phyloP scores from a whole-genome alignment of 148 eudicot species.

The Chenopodium suecicum region DNA sequence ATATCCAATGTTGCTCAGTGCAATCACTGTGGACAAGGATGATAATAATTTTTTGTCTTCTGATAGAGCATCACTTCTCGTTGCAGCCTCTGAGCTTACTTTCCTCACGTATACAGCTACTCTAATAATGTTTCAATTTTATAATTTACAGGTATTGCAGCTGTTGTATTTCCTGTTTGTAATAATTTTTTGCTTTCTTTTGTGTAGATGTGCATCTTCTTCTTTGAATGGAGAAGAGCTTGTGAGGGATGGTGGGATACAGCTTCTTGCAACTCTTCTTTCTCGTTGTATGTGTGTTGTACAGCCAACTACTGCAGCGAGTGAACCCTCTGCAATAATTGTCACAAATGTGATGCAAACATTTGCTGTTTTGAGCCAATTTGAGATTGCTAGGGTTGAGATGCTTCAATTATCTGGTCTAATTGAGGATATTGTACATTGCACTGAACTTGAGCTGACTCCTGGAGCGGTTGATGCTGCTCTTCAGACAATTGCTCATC shows the following conservation, averaged over 20 bases:
- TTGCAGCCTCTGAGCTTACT: constrained; percentile 94
- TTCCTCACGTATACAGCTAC: constrained; percentile 74
- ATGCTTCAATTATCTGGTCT: constrained; percentile 81
- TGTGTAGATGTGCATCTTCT: constrained; percentile 88
- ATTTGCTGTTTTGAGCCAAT: constrained; percentile 77
- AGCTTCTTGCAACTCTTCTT: constrained; percentile 85
- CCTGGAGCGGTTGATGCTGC: constrained; percentile 91
- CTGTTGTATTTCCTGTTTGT: constrained; percentile 10
- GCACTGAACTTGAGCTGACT: constrained; percentile 94
- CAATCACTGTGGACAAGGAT: constrained; percentile 91
- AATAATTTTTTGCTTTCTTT: background rate
- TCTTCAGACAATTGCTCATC: constrained; percentile 84
- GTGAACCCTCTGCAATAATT: constrained; percentile 80
- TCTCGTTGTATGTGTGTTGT: constrained; percentile 97
- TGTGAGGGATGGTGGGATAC: constrained; percentile 95
- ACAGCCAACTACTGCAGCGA: constrained; percentile 85
- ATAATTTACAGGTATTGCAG: background rate
- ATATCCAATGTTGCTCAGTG: constrained; percentile 92
- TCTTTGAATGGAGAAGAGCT: constrained; percentile 97
- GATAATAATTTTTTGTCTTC: constrained; percentile 83
- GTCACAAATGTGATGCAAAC: constrained; percentile 87
- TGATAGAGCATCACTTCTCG: constrained; percentile 90
- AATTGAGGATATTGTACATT: constrained; percentile 88
- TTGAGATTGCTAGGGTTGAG: constrained; percentile 87
- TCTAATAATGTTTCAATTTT: constrained; percentile 9